Percentiles rank a stretch among this genome's conserved stretches.
These are phyloP conservation scores for Metschnikowia chrysomelidarum DNA, from an alignment of 805 yeast genomes.

Conservation along the genomic window DNA sequence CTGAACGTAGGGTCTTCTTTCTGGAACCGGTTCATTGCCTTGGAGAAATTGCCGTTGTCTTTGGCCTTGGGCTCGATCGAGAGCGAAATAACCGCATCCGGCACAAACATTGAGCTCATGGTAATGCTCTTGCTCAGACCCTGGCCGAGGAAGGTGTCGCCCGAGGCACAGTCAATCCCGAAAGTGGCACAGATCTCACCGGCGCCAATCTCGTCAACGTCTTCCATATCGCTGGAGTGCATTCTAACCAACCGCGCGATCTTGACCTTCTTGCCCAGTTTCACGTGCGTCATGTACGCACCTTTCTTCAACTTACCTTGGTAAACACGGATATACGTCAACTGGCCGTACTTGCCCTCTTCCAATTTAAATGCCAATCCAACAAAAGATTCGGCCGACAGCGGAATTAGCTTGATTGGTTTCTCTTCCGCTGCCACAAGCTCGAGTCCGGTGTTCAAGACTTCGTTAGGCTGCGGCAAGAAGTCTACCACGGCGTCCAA, in stretches of 20 bases:
- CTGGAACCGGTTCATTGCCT: conserved; percentile 96
- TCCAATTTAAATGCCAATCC: conserved; percentile 98
- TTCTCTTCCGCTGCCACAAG: conserved; percentile 52
- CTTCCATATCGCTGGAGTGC: conserved; percentile 99
- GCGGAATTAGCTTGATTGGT: conserved; percentile 72
- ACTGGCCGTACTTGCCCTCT: conserved; percentile 97
- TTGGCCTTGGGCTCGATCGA: conserved; percentile 85
- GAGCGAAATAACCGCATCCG: conserved; percentile 96
- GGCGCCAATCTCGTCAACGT: conserved; percentile 89
- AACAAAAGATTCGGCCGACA: conserved; percentile 76
- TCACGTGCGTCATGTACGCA: conserved; percentile 79
- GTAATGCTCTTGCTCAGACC: conserved; percentile 60
- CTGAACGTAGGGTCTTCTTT: conserved; percentile 99
- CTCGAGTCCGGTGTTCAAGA: conserved; percentile 87
- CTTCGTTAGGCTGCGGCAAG: conserved; percentile 93
- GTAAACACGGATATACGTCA: conserved; percentile 94
- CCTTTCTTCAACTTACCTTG: conserved; percentile 96
- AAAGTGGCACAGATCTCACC: conserved; percentile 99
- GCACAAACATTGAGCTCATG: conserved; percentile 98
- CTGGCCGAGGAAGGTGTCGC: conserved; percentile 95
- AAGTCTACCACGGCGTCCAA: conserved; percentile 94
- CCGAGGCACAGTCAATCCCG: conserved; percentile 98
- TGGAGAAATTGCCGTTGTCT: conserved; percentile 85
- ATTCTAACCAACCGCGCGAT: conserved; percentile 92
- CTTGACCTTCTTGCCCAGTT: conserved; percentile 90